These are phyloP conservation scores for Talaromyces pinophilus DNA, from an alignment of 2,329 filamentous ascomycete species.

Conservation along the genomic window DNA sequence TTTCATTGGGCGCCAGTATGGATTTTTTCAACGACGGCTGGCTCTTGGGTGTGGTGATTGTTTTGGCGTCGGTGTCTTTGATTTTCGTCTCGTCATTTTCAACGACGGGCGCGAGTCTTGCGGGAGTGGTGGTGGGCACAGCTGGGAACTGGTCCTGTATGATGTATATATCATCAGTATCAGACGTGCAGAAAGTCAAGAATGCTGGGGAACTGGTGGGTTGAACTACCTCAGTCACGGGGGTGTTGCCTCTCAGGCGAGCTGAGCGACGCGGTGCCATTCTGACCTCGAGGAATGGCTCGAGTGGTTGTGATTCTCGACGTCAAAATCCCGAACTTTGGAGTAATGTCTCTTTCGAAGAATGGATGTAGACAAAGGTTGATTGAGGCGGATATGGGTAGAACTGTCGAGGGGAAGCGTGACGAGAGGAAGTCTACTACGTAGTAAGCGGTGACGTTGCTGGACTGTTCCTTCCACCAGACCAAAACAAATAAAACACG, in stretches of 20 bases:
- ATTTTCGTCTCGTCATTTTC: constrained; percentile 51
- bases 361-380: neutral
- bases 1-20: constrained; percentile 33
- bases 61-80: constrained; percentile 26
- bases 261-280: constrained; percentile 47
- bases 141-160: constrained; percentile 23
- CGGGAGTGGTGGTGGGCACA: constrained; percentile 23
- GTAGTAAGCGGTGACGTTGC: constrained; percentile 22
- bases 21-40: constrained; percentile 32
- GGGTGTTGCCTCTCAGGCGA: constrained; percentile 39
- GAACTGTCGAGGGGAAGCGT: constrained; percentile 9
- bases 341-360: too few species aligned
- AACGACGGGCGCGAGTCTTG: constrained; percentile 47
- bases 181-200: neutral
- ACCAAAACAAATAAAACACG: constrained; percentile 23
- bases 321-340: neutral
- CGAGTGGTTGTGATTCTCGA: neutral
- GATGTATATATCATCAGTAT: neutral
- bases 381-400: neutral
- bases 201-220: neutral
- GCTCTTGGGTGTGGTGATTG: constrained; percentile 28
- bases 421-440: neutral
- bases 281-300: constrained; percentile 12
- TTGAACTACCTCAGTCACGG: constrained; percentile 37
- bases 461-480: constrained; percentile 7